Conservation (phyloP, 2,329 filamentous ascomycete genomes). For the Colletotrichum kahawae region DNA sequence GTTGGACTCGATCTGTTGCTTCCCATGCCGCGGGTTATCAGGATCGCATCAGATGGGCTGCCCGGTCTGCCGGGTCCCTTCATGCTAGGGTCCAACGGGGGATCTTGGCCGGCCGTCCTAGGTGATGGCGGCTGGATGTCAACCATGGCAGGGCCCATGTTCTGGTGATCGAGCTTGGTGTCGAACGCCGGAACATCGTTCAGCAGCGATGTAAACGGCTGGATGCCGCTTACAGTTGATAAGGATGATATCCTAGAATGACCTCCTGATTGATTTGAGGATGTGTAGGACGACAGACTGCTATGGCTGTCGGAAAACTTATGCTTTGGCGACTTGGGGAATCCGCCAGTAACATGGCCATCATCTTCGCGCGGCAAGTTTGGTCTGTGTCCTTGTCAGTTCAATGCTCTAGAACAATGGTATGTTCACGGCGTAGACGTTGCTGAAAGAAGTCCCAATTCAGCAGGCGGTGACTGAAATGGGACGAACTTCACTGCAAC, state of each 20-base stretch:
- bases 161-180: conserved; percentile 32
- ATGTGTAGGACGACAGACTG: conserved; percentile 55
- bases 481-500: not conserved
- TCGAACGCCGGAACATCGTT: conserved; percentile 44
- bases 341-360: conserved; percentile 20
- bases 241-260: conserved; percentile 61
- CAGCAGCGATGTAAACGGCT: conserved; percentile 36
- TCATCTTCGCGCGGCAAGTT: conserved; percentile 22
- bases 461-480: not conserved
- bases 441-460: not conserved
- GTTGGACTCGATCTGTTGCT: conserved; percentile 23
- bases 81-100: conserved; percentile 9
- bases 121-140: conserved; percentile 27
- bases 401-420: not conserved
- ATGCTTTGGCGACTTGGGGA: conserved; percentile 34
- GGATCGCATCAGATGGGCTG: conserved; percentile 30
- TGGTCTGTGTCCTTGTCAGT: conserved; percentile 25
- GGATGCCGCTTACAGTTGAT: conserved; percentile 52
- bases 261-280: conserved; percentile 47
- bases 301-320: conserved; percentile 57
- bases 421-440: not conserved
- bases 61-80: conserved; percentile 18
- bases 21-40: conserved; percentile 25
- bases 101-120: conserved; percentile 20
- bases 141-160: conserved; percentile 20